These are phyloP conservation scores for Alnus glutinosa DNA, from an alignment of 306 rosid species.

Conservation along the genomic window DNA sequence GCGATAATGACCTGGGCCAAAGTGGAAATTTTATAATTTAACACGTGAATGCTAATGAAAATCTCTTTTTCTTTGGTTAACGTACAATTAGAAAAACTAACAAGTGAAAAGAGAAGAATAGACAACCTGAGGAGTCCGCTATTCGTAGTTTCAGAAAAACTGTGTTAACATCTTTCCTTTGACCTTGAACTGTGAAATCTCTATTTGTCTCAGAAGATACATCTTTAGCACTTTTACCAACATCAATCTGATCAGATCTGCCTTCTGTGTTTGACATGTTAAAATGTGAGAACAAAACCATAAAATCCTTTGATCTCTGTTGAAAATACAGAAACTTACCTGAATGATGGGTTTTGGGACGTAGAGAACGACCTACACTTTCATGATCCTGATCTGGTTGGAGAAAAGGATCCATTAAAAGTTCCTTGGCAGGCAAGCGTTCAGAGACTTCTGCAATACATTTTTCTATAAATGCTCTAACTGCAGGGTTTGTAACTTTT, in stretches of 20 bases:
- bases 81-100: conserved; percentile 5
- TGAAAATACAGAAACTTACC: conserved; percentile 37
- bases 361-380: conserved; percentile 49
- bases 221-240: conserved; percentile 38
- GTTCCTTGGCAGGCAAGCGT: conserved; percentile 82
- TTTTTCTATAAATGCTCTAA: conserved; percentile 80
- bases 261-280: conserved; percentile 46
- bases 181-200: conserved; percentile 86
- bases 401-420: conserved; percentile 84
- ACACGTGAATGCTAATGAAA: neutral
- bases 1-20: conserved; percentile 64
- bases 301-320: conserved; percentile 12
- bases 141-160: conserved; percentile 85
- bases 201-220: conserved; percentile 40
- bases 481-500: conserved; percentile 65
- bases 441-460: conserved; percentile 77
- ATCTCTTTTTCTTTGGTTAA: conserved; percentile 7
- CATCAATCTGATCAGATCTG: conserved; percentile 29
- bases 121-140: conserved; percentile 72
- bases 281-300: conserved; percentile 30
- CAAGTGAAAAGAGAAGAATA: conserved; percentile 6
- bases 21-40: conserved; percentile 19
- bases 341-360: conserved; percentile 28
- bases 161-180: conserved; percentile 69
- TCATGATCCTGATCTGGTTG: conserved; percentile 54